These are phyloP conservation scores for Aethionema arabicum DNA, from an alignment of 345 rosid genomes.

Conservation along the genomic window DNA sequence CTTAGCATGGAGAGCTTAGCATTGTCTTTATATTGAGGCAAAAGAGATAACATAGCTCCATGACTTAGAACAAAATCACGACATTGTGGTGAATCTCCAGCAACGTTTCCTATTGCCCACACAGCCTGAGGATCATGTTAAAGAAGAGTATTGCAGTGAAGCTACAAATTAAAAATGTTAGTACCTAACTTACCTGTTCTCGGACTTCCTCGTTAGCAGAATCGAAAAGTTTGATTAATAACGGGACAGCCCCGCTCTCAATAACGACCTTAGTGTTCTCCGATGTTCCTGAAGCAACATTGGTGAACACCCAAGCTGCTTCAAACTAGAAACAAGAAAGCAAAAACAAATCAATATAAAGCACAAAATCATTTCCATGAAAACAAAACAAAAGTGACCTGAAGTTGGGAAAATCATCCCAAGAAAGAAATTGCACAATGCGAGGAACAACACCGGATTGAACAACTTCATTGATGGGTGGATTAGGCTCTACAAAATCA, in stretches of 20 bases:
- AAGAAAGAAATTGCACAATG: not conserved
- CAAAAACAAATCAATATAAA: not conserved
- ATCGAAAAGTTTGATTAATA: conserved; percentile 60
- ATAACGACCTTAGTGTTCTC: conserved; percentile 71
- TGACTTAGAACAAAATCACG: conserved; percentile 69
- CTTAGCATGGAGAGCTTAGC: conserved; percentile 81
- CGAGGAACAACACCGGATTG: not conserved
- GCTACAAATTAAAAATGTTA: not conserved
- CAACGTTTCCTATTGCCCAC: conserved; percentile 82
- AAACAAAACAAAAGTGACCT: not conserved
- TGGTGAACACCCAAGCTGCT: conserved; percentile 82
- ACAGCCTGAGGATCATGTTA: conserved; percentile 47
- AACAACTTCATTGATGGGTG: not conserved
- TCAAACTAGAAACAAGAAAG: conserved; percentile 45
- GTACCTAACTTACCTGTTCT: conserved; percentile 52
- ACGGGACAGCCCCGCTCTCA: conserved; percentile 68
- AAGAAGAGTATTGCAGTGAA: no score
- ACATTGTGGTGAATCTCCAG: conserved; percentile 78
- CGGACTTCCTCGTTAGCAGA: conserved; percentile 77
- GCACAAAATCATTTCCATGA: not conserved
- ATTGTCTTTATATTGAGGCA: conserved; percentile 65
- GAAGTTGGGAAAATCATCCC: not conserved
- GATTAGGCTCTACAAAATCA: not conserved
- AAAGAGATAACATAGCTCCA: conserved; percentile 63
- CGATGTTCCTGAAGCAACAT: conserved; percentile 79